Evolutionary conservation across 2,329 filamentous ascomycete species (phyloP), one percentile per base, ranked within the genome.

Genomic region (Pseudogymnoascus sp.): DNA sequence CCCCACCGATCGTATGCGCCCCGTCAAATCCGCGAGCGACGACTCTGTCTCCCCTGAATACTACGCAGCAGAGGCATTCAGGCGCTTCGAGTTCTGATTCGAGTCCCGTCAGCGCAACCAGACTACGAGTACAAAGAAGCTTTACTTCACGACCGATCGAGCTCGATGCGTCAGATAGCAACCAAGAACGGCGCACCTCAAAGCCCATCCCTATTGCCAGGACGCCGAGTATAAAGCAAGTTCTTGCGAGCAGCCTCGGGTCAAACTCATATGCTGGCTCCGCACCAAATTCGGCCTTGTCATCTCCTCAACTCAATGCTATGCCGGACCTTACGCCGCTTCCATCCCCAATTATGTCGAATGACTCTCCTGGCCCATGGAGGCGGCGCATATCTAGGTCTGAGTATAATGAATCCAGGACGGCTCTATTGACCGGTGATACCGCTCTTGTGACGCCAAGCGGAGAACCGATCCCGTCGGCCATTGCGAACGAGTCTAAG

Each of bases 311-410:
- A 67, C 84, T 92, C 62, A 83, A 86, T 64, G 88, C 89, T 53
- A 88, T 92, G 85, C 86, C 87, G 65, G 88, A 91, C 72, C 78
- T 95, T 66, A 93, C 90, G 3, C 90, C 90, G 63, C 77, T 95
- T 35, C 90, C 90, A 2, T 93, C 90, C 21, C 90, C 90, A 3
- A 80, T 93, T 53, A 80, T 88, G 69, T 80, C 80, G 4, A 79
- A 78, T 66, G 85, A 88, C 69, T 89, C 87, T 1, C 84, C 86
- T 11, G 85, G 87, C 26, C 85, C 87, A 21, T 87, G 87, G 87
- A 85, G 80, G 73, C 79, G 78, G 72, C 74, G 59, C 86, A 63
- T 63, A 40, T 35, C 46, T n/a, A 37, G 67, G 7, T 56, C 50
- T 4, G 50, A 56, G 13, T 56, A 56, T 29, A 56, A 56, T 56